phyloP scores from a whole-genome alignment of 1,139 yeast species.

The Lodderomyces elongisporus region DNA sequence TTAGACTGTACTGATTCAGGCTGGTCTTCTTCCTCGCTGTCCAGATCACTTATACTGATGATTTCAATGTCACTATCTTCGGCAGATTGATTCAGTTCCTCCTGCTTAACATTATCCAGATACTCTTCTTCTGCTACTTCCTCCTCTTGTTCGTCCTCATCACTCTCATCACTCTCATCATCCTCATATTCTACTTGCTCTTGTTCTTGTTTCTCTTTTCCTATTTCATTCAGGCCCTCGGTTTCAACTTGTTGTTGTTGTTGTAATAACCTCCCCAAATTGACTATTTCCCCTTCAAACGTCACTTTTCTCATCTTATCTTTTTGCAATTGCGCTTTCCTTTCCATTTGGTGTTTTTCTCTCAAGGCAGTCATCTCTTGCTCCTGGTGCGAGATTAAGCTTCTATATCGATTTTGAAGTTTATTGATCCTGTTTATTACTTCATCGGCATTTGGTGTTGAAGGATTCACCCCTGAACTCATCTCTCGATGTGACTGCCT shows the following conservation, averaged over 20 bases:
- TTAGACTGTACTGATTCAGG: too few species aligned
- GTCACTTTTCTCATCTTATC: slow-evolving; percentile 23
- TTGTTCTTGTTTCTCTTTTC: slow-evolving; percentile 9
- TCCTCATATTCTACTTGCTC: slow-evolving; percentile 5
- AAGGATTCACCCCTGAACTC: too few species aligned
- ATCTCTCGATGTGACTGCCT: too few species aligned
- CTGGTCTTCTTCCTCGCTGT: too few species aligned
- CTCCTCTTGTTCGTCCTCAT: neutral
- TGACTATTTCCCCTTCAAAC: slow-evolving; percentile 39
- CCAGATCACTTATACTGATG: neutral
- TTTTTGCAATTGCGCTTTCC: slow-evolving; percentile 11
- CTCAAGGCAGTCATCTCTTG: slow-evolving; percentile 21
- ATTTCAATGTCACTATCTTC: too few species aligned
- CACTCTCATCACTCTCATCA: neutral
- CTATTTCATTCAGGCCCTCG: slow-evolving; percentile 7
- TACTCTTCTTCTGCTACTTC: neutral
- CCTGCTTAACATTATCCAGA: slow-evolving; percentile 6
- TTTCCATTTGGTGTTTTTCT: slow-evolving; percentile 2
- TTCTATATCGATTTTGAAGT: slow-evolving; percentile 33
- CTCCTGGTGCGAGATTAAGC: slow-evolving; percentile 27
- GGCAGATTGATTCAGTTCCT: neutral
- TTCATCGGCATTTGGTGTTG: slow-evolving; percentile 31
- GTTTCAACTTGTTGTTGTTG: slow-evolving; percentile 8
- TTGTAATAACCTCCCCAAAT: slow-evolving; percentile 26
- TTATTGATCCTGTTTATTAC: slow-evolving; percentile 52